These are phyloP conservation scores for Luffa acutangula DNA, from an alignment of 306 rosid genomes.

Conservation along the genomic window DNA sequence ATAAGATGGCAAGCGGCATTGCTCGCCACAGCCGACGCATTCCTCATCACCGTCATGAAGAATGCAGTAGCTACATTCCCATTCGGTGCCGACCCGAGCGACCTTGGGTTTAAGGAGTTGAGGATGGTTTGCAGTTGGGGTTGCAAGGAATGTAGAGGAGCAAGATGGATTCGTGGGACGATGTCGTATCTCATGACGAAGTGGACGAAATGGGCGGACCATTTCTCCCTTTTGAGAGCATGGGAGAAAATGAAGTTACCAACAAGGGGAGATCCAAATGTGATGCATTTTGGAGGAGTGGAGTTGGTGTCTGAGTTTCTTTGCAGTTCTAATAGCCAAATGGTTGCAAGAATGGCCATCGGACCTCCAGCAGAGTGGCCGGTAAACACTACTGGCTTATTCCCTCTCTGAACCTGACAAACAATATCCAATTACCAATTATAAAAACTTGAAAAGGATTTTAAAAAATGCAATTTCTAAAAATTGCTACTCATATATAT, in stretches of 20 bases:
- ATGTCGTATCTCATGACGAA: constrained; percentile 53
- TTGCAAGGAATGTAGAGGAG: constrained; percentile 41
- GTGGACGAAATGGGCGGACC: constrained; percentile 53
- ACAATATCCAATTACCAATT: neutral
- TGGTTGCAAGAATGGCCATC: constrained; percentile 47
- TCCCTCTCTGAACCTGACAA: constrained; percentile 33
- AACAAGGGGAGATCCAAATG: constrained; percentile 73
- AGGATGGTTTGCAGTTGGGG: constrained; percentile 16
- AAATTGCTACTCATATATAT: too few relatives aligned
- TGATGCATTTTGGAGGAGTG: constrained; percentile 29
- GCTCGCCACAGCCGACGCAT: constrained; percentile 38
- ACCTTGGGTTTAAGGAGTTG: constrained; percentile 15
- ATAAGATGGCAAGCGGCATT: constrained; percentile 54
- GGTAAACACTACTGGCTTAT: constrained; percentile 42
- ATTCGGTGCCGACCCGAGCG: neutral
- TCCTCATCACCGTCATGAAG: constrained; percentile 38
- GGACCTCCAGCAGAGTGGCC: constrained; percentile 72
- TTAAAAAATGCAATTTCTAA: too few relatives aligned
- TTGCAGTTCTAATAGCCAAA: constrained; percentile 43
- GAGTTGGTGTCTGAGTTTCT: neutral
- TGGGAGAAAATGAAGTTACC: constrained; percentile 67
- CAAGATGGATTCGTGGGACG: constrained; percentile 51
- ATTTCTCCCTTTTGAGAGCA: constrained; percentile 62
- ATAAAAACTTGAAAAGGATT: neutral
- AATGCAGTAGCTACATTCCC: constrained; percentile 1